These are phyloP conservation scores for Rubroshorea leprosula DNA, from an alignment of 345 rosid genomes.

Conservation along the genomic window DNA sequence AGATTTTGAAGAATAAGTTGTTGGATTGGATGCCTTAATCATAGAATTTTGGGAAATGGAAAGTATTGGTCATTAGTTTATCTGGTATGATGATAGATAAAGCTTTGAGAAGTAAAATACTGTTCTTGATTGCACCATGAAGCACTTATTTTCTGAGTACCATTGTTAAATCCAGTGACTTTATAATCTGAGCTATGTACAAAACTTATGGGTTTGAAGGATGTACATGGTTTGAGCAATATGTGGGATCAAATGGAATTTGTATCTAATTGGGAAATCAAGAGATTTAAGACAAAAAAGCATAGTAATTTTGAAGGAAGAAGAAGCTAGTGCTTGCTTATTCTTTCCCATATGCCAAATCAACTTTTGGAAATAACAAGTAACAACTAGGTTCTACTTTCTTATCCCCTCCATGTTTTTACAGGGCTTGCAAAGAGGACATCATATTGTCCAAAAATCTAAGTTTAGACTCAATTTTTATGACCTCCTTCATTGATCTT, in stretches of 20 bases:
- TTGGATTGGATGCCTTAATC: neutral
- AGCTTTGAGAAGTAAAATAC: too few relatives aligned
- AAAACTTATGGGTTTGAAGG: neutral
- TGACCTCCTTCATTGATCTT: too few relatives aligned
- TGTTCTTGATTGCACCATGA: too few relatives aligned
- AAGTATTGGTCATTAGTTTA: neutral
- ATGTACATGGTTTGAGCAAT: neutral
- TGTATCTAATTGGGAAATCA: too few relatives aligned
- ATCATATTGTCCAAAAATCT: too few relatives aligned
- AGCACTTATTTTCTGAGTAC: too few relatives aligned
- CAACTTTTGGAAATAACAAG: too few relatives aligned
- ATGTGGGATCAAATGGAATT: neutral
- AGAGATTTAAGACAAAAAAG: too few relatives aligned
- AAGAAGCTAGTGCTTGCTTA: neutral
- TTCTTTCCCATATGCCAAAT: neutral
- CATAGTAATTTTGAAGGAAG: too few relatives aligned
- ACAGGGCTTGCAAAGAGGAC: neutral
- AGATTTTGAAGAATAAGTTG: too few relatives aligned
- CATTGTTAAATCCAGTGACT: too few relatives aligned
- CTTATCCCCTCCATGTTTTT: neutral
- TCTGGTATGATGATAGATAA: neutral
- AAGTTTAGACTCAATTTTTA: too few relatives aligned
- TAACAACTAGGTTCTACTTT: neutral
- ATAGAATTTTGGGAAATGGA: neutral
- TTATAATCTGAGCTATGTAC: neutral